These are phyloP conservation scores for Olyra latifolia DNA, from an alignment of 176 grass and related monocot species.

Conservation along the genomic window DNA sequence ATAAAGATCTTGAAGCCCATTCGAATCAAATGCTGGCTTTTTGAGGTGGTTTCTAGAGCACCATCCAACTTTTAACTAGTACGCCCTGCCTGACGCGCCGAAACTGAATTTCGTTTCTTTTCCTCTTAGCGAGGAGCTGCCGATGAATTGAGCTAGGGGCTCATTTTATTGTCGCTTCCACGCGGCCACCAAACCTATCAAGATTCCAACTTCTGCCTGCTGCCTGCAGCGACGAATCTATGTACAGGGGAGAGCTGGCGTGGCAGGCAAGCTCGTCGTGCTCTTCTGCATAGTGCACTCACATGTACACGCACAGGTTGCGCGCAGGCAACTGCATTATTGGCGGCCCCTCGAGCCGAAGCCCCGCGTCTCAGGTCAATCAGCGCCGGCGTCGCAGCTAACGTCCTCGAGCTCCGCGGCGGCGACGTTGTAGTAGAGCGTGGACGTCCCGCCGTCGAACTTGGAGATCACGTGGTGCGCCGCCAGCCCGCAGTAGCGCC, in stretches of 20 bases:
- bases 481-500: slow-evolving; percentile 60
- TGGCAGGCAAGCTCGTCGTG: background rate
- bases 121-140: background rate
- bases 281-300: background rate
- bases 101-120: background rate
- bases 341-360: background rate
- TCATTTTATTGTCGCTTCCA: no score
- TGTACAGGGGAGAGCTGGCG: background rate
- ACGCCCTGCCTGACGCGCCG: no score
- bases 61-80: no score
- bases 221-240: background rate
- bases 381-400: background rate
- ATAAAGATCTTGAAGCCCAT: no score
- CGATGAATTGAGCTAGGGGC: no score
- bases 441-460: slow-evolving; percentile 68
- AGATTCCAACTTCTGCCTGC: background rate
- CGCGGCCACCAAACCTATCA: background rate
- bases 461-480: slow-evolving; percentile 59
- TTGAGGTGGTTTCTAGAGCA: no score
- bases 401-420: slow-evolving; percentile 27
- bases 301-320: background rate
- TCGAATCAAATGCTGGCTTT: no score
- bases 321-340: background rate
- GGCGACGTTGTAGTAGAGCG: slow-evolving; percentile 57
- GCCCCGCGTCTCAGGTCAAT: background rate